Evolutionary conservation across 1,284 basidiomycete genomes (phyloP), one percentile per base, ranked within the genome.

Genomic region (Microbotryomycetes sp.): DNA sequence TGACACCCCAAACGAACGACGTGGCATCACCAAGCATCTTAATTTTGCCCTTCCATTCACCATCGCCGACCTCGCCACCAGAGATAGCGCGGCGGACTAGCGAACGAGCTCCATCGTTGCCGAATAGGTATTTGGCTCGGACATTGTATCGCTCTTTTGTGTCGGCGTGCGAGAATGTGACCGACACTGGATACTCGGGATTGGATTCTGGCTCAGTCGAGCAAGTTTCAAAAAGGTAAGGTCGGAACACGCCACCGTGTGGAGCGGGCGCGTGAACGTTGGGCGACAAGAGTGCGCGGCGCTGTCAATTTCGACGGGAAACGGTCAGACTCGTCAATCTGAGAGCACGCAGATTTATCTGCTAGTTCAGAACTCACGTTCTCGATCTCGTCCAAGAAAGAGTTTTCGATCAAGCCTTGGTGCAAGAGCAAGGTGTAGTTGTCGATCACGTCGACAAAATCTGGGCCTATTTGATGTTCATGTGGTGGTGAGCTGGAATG

Each of bases 361-460:
- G 28, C 19, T 6, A 28, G 28, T 9, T 46, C 28, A 46, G n/a
- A 25, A 57, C 62, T 54, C 29, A 70, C 67, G 15, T 66, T 58
- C 56, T 75, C 74, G 61, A 76, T 76, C 64, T 78, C 77, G 52
- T 70, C 64, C 36, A 77, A 63, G 70, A 73, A 76, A 16, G 74
- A 73, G 22, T 72, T 68, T 60, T 78, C 77, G 65, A 78, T 78
- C 14, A 77, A 63, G 26, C 76, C 77, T 66, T 78, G 76, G 67
- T 77, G 77, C 12, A 77, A 68, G 45, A 76, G 74, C 46, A 78
- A 72, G 2, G 76, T 76, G 66, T 74, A 78, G 66, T 74, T 74
- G 67, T 77, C 76, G 63, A 73, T 72, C 22, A 78, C 75, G 64
- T 78, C 77, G 72, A 78, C 76, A 54, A 74, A 72, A 48, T 76